These are phyloP conservation scores for Metarhizium rileyi DNA, from an alignment of 2,329 filamentous ascomycete genomes.

Conservation along the genomic window DNA sequence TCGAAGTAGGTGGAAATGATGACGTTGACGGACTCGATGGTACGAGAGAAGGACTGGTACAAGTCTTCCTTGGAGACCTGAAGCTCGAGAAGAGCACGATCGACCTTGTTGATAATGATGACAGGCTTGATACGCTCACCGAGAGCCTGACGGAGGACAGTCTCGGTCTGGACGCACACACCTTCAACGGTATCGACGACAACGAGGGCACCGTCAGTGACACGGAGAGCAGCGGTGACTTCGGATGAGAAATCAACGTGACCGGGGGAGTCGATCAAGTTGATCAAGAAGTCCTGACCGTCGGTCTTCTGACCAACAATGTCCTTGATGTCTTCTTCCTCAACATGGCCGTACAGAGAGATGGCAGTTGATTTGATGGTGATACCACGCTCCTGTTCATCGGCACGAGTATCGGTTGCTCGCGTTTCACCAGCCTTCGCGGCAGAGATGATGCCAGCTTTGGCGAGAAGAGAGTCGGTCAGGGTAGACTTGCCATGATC, in stretches of 20 bases:
- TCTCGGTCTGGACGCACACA: constrained; percentile 99
- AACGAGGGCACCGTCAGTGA: constrained; percentile 98
- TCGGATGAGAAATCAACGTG: constrained; percentile 99
- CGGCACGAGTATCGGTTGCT: constrained; percentile 92
- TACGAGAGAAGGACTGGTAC: constrained; percentile 99
- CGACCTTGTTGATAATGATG: constrained; percentile 99
- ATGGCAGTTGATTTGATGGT: constrained; percentile 99
- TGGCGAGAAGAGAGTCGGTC: constrained; percentile 97
- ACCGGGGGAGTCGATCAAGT: constrained; percentile 99
- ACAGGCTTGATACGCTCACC: constrained; percentile 99
- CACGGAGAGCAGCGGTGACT: constrained; percentile 98
- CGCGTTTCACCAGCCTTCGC: constrained; percentile 93
- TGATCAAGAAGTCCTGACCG: constrained; percentile 98
- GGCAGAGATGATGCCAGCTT: constrained; percentile 98
- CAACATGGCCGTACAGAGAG: constrained; percentile 85
- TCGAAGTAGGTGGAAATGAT: constrained; percentile 99
- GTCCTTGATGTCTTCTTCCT: constrained; percentile 88
- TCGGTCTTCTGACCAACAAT: constrained; percentile 79
- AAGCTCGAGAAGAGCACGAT: constrained; percentile 97
- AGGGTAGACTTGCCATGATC: constrained; percentile 99
- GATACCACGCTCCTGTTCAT: constrained; percentile 99
- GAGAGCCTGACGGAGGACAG: constrained; percentile 95
- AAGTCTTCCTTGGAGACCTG: constrained; percentile 98
- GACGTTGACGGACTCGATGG: constrained; percentile 99
- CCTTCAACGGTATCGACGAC: constrained; percentile 99